phyloP scores from a whole-genome alignment of 768 basidiomycete genomes.

The Russula lepida region DNA sequence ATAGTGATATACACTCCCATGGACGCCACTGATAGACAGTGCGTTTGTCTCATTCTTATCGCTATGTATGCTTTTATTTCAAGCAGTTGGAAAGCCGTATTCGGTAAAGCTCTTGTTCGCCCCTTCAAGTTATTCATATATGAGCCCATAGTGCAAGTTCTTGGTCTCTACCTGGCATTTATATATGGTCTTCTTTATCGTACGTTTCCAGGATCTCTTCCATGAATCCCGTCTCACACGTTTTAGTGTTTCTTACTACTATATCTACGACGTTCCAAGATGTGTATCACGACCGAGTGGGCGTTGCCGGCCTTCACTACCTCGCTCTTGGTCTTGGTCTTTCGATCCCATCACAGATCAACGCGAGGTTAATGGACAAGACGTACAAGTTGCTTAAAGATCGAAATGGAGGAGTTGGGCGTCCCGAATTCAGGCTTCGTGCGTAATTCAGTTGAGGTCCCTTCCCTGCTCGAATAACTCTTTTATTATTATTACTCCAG shows the following conservation, averaged over 20 bases:
- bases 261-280: slow-evolving; percentile 50
- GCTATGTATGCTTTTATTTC: neutral
- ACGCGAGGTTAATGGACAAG: slow-evolving; percentile 49
- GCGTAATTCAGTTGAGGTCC: slow-evolving; percentile 11
- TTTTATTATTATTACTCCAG: slow-evolving; percentile 27
- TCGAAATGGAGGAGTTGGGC: slow-evolving; percentile 45
- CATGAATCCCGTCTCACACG: neutral
- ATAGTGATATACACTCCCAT: slow-evolving; percentile 40
- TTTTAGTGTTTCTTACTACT: slow-evolving; percentile 55
- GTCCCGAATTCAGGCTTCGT: slow-evolving; percentile 49
- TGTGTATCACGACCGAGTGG: slow-evolving; percentile 45
- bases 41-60: slow-evolving; percentile 21
- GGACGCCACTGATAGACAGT: slow-evolving; percentile 37
- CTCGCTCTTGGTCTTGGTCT: slow-evolving; percentile 62
- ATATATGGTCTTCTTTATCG: slow-evolving; percentile 39
- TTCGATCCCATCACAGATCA: slow-evolving; percentile 39
- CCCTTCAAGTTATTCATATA: slow-evolving; percentile 54
- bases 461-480: neutral
- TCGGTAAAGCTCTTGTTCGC: slow-evolving; percentile 48
- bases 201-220: neutral
- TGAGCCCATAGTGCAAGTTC: slow-evolving; percentile 61
- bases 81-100: slow-evolving; percentile 43
- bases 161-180: slow-evolving; percentile 63
- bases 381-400: slow-evolving; percentile 44
- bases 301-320: slow-evolving; percentile 62